Evolutionary conservation across 305 asterid genomes (phyloP).

Genomic region (Fraxinus paxiana): DNA sequence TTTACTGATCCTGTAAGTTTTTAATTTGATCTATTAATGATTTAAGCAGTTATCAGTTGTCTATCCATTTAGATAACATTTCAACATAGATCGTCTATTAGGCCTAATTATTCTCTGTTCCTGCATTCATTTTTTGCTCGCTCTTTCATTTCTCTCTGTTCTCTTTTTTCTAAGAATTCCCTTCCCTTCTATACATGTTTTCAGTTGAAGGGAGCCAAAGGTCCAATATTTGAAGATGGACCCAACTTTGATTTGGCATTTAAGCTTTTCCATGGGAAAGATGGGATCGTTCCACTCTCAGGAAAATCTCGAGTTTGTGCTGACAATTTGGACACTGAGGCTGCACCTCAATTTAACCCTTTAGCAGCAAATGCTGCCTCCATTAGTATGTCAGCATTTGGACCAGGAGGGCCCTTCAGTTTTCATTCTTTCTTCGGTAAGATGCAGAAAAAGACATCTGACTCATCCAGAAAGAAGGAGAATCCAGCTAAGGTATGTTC

Average conservation of each 20-base stretch:
- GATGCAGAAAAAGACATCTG: slow-evolving; percentile 46
- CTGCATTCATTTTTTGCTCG: not conserved
- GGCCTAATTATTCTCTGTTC: not conserved
- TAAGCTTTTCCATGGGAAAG: slow-evolving; percentile 52
- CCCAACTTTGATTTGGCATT: slow-evolving; percentile 52
- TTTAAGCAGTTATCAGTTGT: slow-evolving; percentile 13
- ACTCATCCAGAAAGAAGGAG: slow-evolving; percentile 45
- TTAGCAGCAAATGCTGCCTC: not conserved
- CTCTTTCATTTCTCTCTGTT: slow-evolving; percentile 4
- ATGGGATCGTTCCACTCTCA: slow-evolving; percentile 68
- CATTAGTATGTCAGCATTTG: not conserved
- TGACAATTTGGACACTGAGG: not conserved
- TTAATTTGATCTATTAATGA: not conserved
- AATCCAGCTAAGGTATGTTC: slow-evolving; percentile 44
- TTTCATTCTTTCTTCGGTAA: slow-evolving; percentile 58
- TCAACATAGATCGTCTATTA: not conserved
- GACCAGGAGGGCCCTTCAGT: slow-evolving; percentile 67
- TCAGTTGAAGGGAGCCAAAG: slow-evolving; percentile 52
- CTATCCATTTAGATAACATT: slow-evolving; percentile 1
- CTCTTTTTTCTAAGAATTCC: not conserved
- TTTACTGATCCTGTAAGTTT: slow-evolving; percentile 58
- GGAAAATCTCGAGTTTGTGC: not conserved
- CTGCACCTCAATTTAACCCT: not conserved
- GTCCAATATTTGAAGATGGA: slow-evolving; percentile 89
- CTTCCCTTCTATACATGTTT: slow-evolving; percentile 8